Evolutionary conservation across 768 basidiomycete species (phyloP), one percentile per base, ranked within the genome.

Genomic region (Mycena amicta): DNA sequence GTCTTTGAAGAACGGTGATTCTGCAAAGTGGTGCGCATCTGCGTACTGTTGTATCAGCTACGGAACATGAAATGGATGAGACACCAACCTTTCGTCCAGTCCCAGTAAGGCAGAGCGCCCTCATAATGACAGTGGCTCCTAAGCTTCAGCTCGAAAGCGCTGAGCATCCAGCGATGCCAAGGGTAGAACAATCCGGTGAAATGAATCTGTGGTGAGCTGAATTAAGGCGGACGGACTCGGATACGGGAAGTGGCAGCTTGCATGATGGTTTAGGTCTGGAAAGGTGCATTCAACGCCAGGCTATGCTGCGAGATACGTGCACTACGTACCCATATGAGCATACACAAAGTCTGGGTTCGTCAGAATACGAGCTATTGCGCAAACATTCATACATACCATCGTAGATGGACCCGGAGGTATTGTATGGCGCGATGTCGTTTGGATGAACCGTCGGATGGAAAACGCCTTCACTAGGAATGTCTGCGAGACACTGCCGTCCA

Each of bases 101-200:
- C 52, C 68, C 68, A 70, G 49, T 70, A 70, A 3, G 68, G 68
- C 15, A 57, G 45, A 2, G 57, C 30, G 3, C 68, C 68, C 3
- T 11, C 43, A 57, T 62, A 70, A 5, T 57, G 56, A 37, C 68
- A 70, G 23, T 62, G 59, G 16, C 39, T 31, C 18, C 43, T 47
- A 3, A 70, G 52, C 5, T 52, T 59, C 8, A 37, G 15, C 31
- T 70, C 67, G 50, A 62, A 64, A 15, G 51, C 30, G 30, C 63
- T 33, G 15, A 70, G 49, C 37, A 60, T 59, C 62, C 59, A 66
- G 28, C 68, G 66, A 52, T 70, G 68, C 62, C 68, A 70, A 5
- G 67, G 67, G 37, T 68, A 53, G 39, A 68, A 68, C 2, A 67
- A 31, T 22, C 64, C 68, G 13, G 64, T 69, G 6, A 55, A 61